Conservation (phyloP, 495 filamentous ascomycete species). For the Xylaria longipes region DNA sequence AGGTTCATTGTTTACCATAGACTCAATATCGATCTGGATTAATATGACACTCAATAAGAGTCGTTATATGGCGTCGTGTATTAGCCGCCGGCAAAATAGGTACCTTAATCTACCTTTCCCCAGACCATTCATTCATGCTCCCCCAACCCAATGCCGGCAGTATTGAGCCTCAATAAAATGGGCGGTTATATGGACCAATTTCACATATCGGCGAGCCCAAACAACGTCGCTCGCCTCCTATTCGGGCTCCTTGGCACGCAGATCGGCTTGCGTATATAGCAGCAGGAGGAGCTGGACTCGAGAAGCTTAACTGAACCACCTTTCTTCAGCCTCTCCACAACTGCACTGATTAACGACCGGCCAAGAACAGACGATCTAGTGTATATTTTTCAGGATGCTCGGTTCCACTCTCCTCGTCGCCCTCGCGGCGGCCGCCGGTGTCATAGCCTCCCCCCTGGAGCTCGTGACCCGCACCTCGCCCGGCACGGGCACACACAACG, state of each 20-base stretch:
- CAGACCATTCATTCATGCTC: not conserved
- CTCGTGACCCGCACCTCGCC: conserved; percentile 44
- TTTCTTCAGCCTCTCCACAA: conserved; percentile 7
- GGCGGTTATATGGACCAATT: conserved; percentile 13
- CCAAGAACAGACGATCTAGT: not conserved
- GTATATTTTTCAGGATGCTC: conserved; percentile 29
- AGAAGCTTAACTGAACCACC: conserved; percentile 14
- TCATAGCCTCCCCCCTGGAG: conserved; percentile 50
- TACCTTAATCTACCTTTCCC: conserved; percentile 12
- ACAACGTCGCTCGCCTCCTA: not conserved
- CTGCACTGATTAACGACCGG: not conserved
- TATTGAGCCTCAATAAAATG: conserved; percentile 22
- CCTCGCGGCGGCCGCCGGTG: conserved; percentile 43
- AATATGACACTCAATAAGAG: not conserved
- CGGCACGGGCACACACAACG: conserved; percentile 57
- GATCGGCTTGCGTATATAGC: conserved; percentile 20
- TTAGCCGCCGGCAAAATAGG: conserved; percentile 24
- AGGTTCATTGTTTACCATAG: not conserved
- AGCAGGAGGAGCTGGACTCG: not conserved
- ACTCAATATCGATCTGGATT: not conserved
- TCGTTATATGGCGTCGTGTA: conserved; percentile 7
- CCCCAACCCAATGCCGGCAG: conserved; percentile 7
- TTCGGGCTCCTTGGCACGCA: not conserved
- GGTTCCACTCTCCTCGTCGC: conserved; percentile 45
- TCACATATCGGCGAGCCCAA: not conserved